phyloP scores from a whole-genome alignment of 345 rosid genomes.

The Excoecaria agallocha region DNA sequence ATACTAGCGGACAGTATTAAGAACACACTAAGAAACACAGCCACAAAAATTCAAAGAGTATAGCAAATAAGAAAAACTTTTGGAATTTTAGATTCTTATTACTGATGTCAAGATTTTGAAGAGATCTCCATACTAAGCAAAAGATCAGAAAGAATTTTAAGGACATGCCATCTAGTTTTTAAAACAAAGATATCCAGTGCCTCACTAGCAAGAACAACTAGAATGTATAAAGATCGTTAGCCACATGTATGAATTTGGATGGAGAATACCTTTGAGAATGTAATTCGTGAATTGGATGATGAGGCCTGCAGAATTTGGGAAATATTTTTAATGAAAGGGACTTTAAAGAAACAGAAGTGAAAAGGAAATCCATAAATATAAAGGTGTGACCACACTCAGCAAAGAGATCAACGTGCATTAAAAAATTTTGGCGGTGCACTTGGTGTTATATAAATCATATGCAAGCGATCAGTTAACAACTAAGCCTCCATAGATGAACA shows the following conservation, averaged over 20 bases:
- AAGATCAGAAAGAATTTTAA: background rate
- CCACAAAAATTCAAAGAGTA: background rate
- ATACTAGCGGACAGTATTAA: background rate
- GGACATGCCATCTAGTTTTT: background rate
- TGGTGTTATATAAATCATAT: background rate
- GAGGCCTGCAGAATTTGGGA: constrained; percentile 21
- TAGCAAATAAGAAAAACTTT: background rate
- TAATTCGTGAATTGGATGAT: constrained; percentile 19
- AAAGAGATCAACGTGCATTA: too few species aligned
- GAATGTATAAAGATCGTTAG: background rate
- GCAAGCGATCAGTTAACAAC: background rate
- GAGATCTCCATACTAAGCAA: background rate
- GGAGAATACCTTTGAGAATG: constrained; percentile 26
- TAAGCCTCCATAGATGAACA: background rate
- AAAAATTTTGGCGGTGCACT: background rate
- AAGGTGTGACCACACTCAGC: background rate
- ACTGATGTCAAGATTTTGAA: background rate
- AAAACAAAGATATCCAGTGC: background rate
- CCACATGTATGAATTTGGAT: background rate
- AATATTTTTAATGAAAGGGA: background rate
- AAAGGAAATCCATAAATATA: background rate
- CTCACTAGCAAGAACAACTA: background rate
- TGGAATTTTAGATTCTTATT: background rate
- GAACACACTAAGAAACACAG: background rate
- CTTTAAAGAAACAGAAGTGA: background rate